Percentiles rank a stretch among this genome's conserved stretches.
Conservation (phyloP, 805 yeast species). For the Metschnikowia amazonensis region DNA sequence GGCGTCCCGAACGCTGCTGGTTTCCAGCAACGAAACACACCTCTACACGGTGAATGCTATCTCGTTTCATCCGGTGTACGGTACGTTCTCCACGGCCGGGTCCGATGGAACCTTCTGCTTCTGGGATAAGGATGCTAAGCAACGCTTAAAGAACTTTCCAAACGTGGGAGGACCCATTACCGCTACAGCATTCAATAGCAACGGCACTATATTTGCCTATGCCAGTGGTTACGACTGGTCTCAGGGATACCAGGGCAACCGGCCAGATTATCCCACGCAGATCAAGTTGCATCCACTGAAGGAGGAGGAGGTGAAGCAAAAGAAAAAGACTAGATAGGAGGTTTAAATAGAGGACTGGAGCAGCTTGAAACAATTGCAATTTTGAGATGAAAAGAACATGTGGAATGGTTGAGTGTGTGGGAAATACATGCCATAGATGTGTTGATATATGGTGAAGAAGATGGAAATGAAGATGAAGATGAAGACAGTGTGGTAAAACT, state of each 20-base stretch:
- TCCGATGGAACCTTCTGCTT: slow-evolving; percentile 89
- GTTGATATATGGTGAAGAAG: too few species aligned
- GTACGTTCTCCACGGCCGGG: slow-evolving; percentile 92
- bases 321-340: slow-evolving; percentile 28
- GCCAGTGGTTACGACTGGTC: slow-evolving; percentile 95
- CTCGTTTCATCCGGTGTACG: slow-evolving; percentile 81
- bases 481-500: too few species aligned
- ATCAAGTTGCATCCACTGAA: slow-evolving; percentile 80
- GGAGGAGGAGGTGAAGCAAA: slow-evolving; percentile 79
- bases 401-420: too few species aligned
- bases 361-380: too few species aligned
- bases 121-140: slow-evolving; percentile 94
- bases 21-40: slow-evolving; percentile 44
- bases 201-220: slow-evolving; percentile 83
- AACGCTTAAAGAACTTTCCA: slow-evolving; percentile 79
- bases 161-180: slow-evolving; percentile 64
- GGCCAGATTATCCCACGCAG: slow-evolving; percentile 67
- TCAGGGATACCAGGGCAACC: slow-evolving; percentile 78
- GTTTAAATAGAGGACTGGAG: too few species aligned
- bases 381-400: too few species aligned
- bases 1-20: slow-evolving; percentile 26
- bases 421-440: too few species aligned
- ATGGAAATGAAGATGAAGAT: too few species aligned
- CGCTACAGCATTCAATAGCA: slow-evolving; percentile 74
- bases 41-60: slow-evolving; percentile 80